phyloP scores from a whole-genome alignment of 2,329 filamentous ascomycete species.

The Leptographium galeiforme region DNA sequence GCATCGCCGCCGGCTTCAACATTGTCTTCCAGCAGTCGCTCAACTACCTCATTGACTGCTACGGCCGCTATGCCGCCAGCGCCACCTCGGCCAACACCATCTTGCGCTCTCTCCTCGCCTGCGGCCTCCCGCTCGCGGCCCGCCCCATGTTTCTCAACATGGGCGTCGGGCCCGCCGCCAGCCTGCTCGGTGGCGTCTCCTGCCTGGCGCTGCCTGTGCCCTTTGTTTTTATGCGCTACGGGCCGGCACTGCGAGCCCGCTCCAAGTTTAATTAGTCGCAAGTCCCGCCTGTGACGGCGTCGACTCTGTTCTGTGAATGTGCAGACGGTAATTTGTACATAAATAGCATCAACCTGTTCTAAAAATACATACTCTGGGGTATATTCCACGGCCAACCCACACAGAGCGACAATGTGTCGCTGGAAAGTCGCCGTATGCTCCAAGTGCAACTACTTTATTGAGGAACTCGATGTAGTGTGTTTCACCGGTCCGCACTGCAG shows the following conservation, averaged over 20 bases:
- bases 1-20: constrained; percentile 32
- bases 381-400: no score
- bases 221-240: constrained; percentile 23
- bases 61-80: constrained; percentile 44
- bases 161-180: constrained; percentile 11
- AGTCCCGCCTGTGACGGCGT: no score
- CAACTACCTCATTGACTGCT: constrained; percentile 40
- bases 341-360: no score
- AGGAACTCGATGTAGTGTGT: no score
- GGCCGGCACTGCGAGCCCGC: constrained; percentile 4
- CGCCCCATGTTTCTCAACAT: constrained; percentile 41
- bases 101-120: constrained; percentile 41
- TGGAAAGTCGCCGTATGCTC: no score
- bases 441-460: no score
- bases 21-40: constrained; percentile 33
- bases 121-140: constrained; percentile 45
- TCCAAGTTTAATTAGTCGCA: constrained; percentile 4
- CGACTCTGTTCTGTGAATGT: no score
- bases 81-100: constrained; percentile 54
- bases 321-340: no score
- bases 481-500: no score
- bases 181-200: constrained; percentile 20
- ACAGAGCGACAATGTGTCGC: no score
- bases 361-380: no score
- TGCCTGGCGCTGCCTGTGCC: constrained; percentile 31